Evolutionary conservation across 305 asterid species (phyloP).

Genomic region (Rubia tinctorum): DNA sequence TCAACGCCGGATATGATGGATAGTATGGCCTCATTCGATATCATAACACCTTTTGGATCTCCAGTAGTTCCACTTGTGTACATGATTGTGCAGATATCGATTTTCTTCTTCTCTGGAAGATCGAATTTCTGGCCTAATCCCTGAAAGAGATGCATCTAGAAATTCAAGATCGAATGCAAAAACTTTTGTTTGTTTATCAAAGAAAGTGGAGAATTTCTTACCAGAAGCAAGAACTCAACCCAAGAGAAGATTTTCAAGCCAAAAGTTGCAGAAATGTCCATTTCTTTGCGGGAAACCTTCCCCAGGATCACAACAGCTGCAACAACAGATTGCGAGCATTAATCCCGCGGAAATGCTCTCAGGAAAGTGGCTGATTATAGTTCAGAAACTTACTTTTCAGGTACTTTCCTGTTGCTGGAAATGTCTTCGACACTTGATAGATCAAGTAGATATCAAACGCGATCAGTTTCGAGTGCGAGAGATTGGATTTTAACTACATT

Average conservation of each 20-base stretch:
- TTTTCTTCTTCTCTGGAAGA: conserved; percentile 52
- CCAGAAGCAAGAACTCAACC: conserved; percentile 80
- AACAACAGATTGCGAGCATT: conserved; percentile 13
- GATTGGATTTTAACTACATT: not conserved
- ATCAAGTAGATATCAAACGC: not conserved
- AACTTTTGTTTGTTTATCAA: not conserved
- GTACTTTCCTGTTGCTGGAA: conserved; percentile 52
- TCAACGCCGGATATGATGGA: conserved; percentile 67
- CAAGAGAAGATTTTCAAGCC: conserved; percentile 57
- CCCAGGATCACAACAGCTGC: conserved; percentile 80
- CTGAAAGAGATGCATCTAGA: conserved; percentile 26
- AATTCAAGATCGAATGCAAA: not conserved
- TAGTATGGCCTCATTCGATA: conserved; percentile 70
- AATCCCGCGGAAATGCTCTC: not conserved
- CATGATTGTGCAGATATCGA: conserved; percentile 80
- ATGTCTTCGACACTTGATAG: conserved; percentile 61
- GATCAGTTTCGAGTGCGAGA: too few relatives aligned
- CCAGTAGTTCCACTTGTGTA: conserved; percentile 95
- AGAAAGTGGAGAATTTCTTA: conserved; percentile 21
- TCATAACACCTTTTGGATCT: conserved; percentile 77
- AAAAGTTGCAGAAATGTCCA: conserved; percentile 42
- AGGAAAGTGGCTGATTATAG: conserved; percentile 4
- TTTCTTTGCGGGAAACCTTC: conserved; percentile 47
- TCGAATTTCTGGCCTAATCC: conserved; percentile 47
- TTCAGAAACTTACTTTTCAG: conserved; percentile 51